phyloP scores from a whole-genome alignment of 1,139 yeast genomes.

The Yamadazyma siamensis region DNA sequence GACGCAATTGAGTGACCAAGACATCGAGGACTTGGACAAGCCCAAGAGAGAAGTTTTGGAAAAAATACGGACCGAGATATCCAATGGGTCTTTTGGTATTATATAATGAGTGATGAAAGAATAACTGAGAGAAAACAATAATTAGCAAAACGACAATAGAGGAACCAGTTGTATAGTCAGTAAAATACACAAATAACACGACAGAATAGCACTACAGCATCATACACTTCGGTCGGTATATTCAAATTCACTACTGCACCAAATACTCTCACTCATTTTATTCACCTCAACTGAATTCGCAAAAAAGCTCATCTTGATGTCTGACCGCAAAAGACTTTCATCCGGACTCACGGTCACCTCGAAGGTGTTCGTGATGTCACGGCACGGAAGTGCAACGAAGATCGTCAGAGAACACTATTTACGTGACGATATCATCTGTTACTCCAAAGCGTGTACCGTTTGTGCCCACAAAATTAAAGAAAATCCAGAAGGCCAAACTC shows the following conservation, averaged over 20 bases:
- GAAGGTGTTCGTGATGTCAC: slow-evolving; percentile 87
- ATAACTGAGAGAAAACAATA: too few relatives aligned
- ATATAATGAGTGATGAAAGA: too few relatives aligned
- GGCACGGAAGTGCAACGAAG: slow-evolving; percentile 87
- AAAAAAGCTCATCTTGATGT: too few relatives aligned
- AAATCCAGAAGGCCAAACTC: slow-evolving; percentile 51
- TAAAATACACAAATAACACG: too few relatives aligned
- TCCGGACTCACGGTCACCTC: slow-evolving; percentile 73
- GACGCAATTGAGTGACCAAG: slow-evolving; percentile 59
- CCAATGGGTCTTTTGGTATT: slow-evolving; percentile 46
- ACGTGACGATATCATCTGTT: slow-evolving; percentile 89
- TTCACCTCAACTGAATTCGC: too few relatives aligned
- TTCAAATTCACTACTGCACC: too few relatives aligned
- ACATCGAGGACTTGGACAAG: slow-evolving; percentile 57
- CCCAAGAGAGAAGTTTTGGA: slow-evolving; percentile 46
- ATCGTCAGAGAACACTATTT: slow-evolving; percentile 92
- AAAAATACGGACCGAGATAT: slow-evolving; percentile 39
- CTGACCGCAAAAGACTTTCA: slow-evolving; percentile 37
- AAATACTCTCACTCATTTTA: too few relatives aligned
- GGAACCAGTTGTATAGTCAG: too few relatives aligned
- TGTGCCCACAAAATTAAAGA: slow-evolving; percentile 61
- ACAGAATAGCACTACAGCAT: too few relatives aligned
- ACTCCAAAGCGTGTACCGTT: slow-evolving; percentile 61
- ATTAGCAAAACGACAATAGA: too few relatives aligned
- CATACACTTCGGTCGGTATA: too few relatives aligned